Evolutionary conservation across 176 grass and related monocot species (phyloP), one percentile per base, ranked within the genome.

Genomic region (Carex cristatella): DNA sequence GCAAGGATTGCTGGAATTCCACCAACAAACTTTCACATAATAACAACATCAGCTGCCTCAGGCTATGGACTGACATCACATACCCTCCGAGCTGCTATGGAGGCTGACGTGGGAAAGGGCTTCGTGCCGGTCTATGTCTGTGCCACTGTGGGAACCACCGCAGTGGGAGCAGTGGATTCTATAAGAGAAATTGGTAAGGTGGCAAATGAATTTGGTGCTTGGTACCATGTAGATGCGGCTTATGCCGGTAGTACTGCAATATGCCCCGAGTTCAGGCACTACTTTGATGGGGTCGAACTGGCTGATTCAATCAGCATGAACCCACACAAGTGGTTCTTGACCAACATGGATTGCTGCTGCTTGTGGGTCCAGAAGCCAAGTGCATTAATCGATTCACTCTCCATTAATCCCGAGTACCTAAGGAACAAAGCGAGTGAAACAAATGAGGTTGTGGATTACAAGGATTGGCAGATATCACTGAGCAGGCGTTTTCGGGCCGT

Each of bases 241-340:
- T 92, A 97, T 77, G 92, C 91, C 49, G 94, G 94, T 83, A 97
- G 94, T 85, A 84, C 89, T 56, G 88, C 84, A 77, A 83, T 97
- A 87, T 97, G 91, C 62, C 91, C 88, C 18, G 91, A 97, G 77
- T 97, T 90, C 53, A 64, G 88, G 59, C 90, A 92, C 86, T 84
- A 94, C 81, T 72, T 97, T 11, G 60, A 94, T 87, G 94, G 94
- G 28, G 86, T 97, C 10, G 94, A 97, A 86, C 85, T 89, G 61
- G 94, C 94, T 61, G 88, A 97, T 87, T 97, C 94, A 59, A 89
- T 97, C 85, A 85, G 89, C 73, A 92, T 97, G 91, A 97, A 97
- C 69, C 90, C 94, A 18, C 94, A 97, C 81, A 97, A 94, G 65
- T 94, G 94, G 94, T 88, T 96, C 9, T 83, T 93, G 11, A 81